phyloP scores from a whole-genome alignment of 2,329 filamentous ascomycete genomes.

The Xylariaceae sp. region DNA sequence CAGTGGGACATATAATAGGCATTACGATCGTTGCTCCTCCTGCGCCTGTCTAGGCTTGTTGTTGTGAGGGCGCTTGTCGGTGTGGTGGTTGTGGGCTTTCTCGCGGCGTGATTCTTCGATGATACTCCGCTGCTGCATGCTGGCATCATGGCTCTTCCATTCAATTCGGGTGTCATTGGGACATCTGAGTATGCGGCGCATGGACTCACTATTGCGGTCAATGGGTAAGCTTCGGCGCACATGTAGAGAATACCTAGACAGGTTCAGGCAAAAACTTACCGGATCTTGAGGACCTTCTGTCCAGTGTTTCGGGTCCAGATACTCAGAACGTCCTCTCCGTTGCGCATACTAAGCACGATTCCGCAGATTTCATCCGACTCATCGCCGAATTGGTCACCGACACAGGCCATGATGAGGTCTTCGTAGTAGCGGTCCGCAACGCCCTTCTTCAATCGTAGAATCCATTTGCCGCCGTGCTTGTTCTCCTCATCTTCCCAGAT shows the following conservation, averaged over 20 bases:
- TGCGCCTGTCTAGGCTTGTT: conserved; percentile 29
- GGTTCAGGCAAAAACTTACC: conserved; percentile 46
- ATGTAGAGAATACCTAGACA: neutral
- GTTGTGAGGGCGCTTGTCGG: conserved; percentile 33
- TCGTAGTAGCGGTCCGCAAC: conserved; percentile 97
- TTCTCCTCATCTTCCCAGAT: conserved; percentile 99
- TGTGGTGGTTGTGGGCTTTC: conserved; percentile 52
- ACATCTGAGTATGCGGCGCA: conserved; percentile 83
- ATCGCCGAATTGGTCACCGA: conserved; percentile 91
- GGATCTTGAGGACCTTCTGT: conserved; percentile 90
- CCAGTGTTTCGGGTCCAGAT: conserved; percentile 96
- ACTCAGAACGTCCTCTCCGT: conserved; percentile 93
- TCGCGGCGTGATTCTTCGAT: conserved; percentile 90
- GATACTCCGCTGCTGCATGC: conserved; percentile 83
- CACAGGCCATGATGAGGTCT: conserved; percentile 80
- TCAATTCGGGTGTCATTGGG: conserved; percentile 85
- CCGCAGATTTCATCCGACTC: conserved; percentile 92
- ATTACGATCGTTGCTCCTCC: conserved; percentile 31
- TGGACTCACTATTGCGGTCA: conserved; percentile 65
- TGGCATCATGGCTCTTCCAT: conserved; percentile 95
- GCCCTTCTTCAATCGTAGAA: conserved; percentile 93
- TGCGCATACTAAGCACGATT: conserved; percentile 87
- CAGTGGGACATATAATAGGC: neutral
- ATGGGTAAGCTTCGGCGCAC: conserved; percentile 8
- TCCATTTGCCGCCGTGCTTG: conserved; percentile 94